Evolutionary conservation across 2,329 filamentous ascomycete species (phyloP).

Genomic region (Diaporthe caulivora): DNA sequence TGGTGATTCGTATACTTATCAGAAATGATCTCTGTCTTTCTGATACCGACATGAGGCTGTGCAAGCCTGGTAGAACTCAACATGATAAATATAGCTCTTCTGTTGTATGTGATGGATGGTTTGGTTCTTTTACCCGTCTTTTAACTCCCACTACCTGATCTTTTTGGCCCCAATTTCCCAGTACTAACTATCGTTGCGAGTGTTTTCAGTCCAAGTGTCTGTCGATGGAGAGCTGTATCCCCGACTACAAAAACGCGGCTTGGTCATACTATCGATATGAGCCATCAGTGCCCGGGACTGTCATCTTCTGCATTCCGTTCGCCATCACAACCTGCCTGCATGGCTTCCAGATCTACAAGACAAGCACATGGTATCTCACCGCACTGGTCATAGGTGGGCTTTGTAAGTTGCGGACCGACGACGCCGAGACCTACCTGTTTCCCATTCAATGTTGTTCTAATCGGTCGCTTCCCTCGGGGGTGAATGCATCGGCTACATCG

Average conservation of each 20-base stretch:
- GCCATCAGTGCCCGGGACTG: not conserved
- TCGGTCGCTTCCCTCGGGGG: conserved; percentile 50
- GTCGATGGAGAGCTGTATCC: not conserved
- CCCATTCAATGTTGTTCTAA: not conserved
- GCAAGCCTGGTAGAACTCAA: not conserved
- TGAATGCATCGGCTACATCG: conserved; percentile 65
- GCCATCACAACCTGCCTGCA: not conserved
- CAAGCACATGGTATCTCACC: not conserved
- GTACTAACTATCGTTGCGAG: no score
- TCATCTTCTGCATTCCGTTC: not conserved
- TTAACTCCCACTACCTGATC: fast-evolving
- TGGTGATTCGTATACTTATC: not conserved
- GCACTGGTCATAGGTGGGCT: not conserved
- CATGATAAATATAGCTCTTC: not conserved
- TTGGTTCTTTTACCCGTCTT: fast-evolving
- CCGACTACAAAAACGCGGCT: not conserved
- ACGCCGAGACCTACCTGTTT: not conserved
- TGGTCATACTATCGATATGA: not conserved
- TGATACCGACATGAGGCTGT: not conserved
- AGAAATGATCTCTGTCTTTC: not conserved
- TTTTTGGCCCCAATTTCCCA: no score
- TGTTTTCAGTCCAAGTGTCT: no score
- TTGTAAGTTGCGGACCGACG: not conserved
- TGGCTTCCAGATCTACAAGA: not conserved
- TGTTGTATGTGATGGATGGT: no score